Conservation (phyloP, 2,329 filamentous ascomycete genomes). For the Daldinia sp. region DNA sequence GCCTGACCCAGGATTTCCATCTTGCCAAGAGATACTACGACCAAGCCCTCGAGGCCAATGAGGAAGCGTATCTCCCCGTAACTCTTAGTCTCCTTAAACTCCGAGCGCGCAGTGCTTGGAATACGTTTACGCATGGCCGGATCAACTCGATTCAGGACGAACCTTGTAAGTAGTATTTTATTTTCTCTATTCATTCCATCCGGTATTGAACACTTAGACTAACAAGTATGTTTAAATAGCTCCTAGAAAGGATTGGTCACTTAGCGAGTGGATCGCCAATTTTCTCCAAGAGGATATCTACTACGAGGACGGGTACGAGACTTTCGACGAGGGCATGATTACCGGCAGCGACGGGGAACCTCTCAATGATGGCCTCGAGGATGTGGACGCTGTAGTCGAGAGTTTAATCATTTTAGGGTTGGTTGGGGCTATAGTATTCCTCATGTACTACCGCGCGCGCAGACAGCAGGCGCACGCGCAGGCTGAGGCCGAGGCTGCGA, state of each 20-base stretch:
- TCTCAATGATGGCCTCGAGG: conserved; percentile 67
- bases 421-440: conserved; percentile 76
- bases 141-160: conserved; percentile 94
- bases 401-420: conserved; percentile 85
- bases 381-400: conserved; percentile 85
- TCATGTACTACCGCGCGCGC: conserved; percentile 85
- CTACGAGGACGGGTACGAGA: conserved; percentile 72
- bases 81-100: conserved; percentile 89
- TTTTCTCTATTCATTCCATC: not conserved
- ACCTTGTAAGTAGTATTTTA: conserved; percentile 70
- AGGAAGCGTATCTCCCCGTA: conserved; percentile 93
- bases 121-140: conserved; percentile 88
- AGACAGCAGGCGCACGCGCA: conserved; percentile 68
- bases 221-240: conserved; percentile 60
- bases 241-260: conserved; percentile 77
- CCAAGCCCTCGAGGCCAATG: conserved; percentile 88
- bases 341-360: conserved; percentile 67
- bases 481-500: conserved; percentile 50
- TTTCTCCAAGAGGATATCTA: conserved; percentile 80
- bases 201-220: conserved; percentile 36
- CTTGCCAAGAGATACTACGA: conserved; percentile 98
- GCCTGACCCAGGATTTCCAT: conserved; percentile 94
- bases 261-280: conserved; percentile 87
- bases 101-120: conserved; percentile 90
- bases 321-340: conserved; percentile 67